Evolutionary conservation across 495 filamentous ascomycete genomes (phyloP).

Genomic region (Aspergillus kassunensis): DNA sequence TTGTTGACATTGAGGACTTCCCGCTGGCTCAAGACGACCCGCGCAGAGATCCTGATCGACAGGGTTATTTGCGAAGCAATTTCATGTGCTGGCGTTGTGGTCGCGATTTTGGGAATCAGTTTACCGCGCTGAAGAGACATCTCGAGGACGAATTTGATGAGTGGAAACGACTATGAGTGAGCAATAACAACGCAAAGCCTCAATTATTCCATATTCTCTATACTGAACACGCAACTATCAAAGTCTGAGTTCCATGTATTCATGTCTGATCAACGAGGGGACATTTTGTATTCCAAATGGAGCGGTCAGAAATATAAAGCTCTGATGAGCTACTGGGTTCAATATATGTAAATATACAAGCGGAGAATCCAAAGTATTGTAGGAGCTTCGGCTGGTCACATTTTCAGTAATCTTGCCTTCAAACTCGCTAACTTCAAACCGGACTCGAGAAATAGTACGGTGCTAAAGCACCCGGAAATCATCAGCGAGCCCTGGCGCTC

Average conservation of each 20-base stretch:
- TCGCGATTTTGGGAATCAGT: constrained; percentile 64
- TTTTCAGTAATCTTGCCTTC: constrained; percentile 27
- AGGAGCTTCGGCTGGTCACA: constrained; percentile 17
- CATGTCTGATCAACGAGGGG: background rate
- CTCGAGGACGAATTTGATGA: constrained; percentile 72
- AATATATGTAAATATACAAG: constrained; percentile 34
- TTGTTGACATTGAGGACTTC: constrained; percentile 76
- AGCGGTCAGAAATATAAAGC: constrained; percentile 3
- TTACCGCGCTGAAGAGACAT: constrained; percentile 73
- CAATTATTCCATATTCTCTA: background rate
- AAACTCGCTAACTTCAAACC: constrained; percentile 9
- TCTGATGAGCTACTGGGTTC: constrained; percentile 14
- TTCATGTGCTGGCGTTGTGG: constrained; percentile 86
- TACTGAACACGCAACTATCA: background rate
- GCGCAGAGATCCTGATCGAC: constrained; percentile 49
- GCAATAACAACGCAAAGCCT: background rate
- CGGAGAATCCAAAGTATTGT: constrained; percentile 15
- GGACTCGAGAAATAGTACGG: constrained; percentile 3
- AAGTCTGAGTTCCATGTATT: background rate
- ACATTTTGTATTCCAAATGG: constrained; percentile 11
- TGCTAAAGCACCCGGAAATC: background rate
- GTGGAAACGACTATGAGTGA: constrained; percentile 65
- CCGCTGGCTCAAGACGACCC: constrained; percentile 62
- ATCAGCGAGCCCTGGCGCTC: constrained; percentile 3
- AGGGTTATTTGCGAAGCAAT: constrained; percentile 57